Conservation (phyloP, 192 early-diverging fungal species). For the Rhizophagus prolifer region DNA sequence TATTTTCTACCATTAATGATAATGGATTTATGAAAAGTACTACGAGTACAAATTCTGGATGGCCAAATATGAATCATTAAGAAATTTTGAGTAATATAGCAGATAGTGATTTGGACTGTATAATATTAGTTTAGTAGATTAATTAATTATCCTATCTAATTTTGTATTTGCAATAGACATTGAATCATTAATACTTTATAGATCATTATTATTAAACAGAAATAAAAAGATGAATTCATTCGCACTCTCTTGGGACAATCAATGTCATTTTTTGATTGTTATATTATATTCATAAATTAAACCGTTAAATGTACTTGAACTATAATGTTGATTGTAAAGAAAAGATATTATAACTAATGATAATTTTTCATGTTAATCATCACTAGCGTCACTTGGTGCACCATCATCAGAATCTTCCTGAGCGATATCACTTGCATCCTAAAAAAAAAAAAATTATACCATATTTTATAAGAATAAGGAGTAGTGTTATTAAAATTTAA, state of each 20-base stretch:
- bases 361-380: not conserved
- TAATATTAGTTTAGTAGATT: too few species aligned
- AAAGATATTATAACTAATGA: too few species aligned
- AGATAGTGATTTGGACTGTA: too few species aligned
- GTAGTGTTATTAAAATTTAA: not conserved
- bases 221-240: too few species aligned
- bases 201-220: too few species aligned
- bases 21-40: not conserved
- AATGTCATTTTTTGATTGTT: too few species aligned
- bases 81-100: too few species aligned
- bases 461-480: not conserved
- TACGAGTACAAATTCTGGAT: not conserved
- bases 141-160: not conserved
- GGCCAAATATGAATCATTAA: too few species aligned
- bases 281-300: too few species aligned
- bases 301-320: too few species aligned
- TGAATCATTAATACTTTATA: too few species aligned
- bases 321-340: not conserved
- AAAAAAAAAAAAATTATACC: not conserved
- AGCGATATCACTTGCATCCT: constrained; percentile 29
- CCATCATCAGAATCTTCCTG: constrained; percentile 18
- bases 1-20: not conserved
- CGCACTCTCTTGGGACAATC: too few species aligned
- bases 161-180: not conserved
- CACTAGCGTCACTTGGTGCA: not conserved